Evolutionary conservation across 2,329 filamentous ascomycete species (phyloP).

Genomic region (Ceratocystis variospora): DNA sequence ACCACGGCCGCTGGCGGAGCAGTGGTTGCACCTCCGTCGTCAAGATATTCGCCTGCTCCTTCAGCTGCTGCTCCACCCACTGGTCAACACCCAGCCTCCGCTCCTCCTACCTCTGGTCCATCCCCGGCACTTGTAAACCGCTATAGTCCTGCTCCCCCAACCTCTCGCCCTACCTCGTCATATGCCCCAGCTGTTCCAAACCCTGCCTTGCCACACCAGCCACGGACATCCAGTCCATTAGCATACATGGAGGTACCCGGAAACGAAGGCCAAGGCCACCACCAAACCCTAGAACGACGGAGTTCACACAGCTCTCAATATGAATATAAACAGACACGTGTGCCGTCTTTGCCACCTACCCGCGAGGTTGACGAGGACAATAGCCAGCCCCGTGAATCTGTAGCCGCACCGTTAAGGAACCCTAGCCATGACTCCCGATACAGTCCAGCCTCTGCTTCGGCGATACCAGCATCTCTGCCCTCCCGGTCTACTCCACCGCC

Average conservation of each 20-base stretch:
- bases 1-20: conserved; percentile 21
- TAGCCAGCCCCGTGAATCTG: conserved; percentile 19
- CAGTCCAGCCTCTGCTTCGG: conserved; percentile 26
- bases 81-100: conserved; percentile 23
- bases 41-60: conserved; percentile 51
- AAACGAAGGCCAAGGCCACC: conserved; percentile 28
- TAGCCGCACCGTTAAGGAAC: conserved; percentile 21
- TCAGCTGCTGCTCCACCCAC: conserved; percentile 24
- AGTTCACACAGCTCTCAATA: conserved; percentile 33
- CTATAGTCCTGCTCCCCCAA: conserved; percentile 39
- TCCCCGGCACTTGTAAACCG: conserved; percentile 26
- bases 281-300: conserved; percentile 30
- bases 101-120: conserved; percentile 27
- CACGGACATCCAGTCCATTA: conserved; percentile 51
- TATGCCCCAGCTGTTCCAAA: conserved; percentile 31
- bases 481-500: conserved; percentile 40
- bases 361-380: conserved; percentile 45
- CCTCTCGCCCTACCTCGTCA: conserved; percentile 32
- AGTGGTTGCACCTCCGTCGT: conserved; percentile 27
- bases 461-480: conserved; percentile 22
- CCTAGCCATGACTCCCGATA: conserved; percentile 28
- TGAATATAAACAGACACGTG: conserved; percentile 40
- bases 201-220: conserved; percentile 42
- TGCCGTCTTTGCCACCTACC: conserved; percentile 46
- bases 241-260: conserved; percentile 47